Conservation (phyloP, 2,329 filamentous ascomycete species). For the Colletotrichum sojae region DNA sequence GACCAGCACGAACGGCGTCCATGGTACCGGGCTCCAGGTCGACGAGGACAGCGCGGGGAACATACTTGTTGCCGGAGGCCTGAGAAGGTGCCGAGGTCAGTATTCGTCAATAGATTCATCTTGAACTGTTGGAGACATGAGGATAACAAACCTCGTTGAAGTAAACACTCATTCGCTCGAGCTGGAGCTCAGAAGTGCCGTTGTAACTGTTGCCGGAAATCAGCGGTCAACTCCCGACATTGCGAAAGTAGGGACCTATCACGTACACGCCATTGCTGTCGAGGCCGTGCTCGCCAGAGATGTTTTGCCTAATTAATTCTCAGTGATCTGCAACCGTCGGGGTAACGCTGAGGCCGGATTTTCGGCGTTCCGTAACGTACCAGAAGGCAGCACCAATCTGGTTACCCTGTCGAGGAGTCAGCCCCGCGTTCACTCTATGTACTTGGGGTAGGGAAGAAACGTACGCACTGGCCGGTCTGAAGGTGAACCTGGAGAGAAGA, state of each 20-base stretch:
- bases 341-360: slow-evolving; percentile 30
- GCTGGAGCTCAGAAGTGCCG: slow-evolving; percentile 97
- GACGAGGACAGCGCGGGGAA: slow-evolving; percentile 98
- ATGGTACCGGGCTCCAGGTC: slow-evolving; percentile 99
- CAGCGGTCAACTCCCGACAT: slow-evolving; percentile 42
- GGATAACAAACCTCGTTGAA: slow-evolving; percentile 78
- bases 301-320: slow-evolving; percentile 76
- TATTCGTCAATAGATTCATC: slow-evolving; percentile 28
- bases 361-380: slow-evolving; percentile 62
- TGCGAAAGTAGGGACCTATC: slow-evolving; percentile 26
- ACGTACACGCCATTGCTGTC: slow-evolving; percentile 96
- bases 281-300: slow-evolving; percentile 94
- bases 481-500: slow-evolving; percentile 87
- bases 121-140: slow-evolving; percentile 9
- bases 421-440: slow-evolving; percentile 43
- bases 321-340: slow-evolving; percentile 49
- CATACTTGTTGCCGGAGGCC: slow-evolving; percentile 99
- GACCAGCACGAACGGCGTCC: slow-evolving; percentile 98
- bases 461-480: slow-evolving; percentile 99
- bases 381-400: slow-evolving; percentile 99
- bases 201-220: slow-evolving; percentile 79
- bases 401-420: slow-evolving; percentile 83
- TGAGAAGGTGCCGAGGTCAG: slow-evolving; percentile 53
- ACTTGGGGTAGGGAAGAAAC: slow-evolving; percentile 48
- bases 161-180: slow-evolving; percentile 99